Conservation (phyloP, 2,329 filamentous ascomycete species). For the Juglanconis sp. region DNA sequence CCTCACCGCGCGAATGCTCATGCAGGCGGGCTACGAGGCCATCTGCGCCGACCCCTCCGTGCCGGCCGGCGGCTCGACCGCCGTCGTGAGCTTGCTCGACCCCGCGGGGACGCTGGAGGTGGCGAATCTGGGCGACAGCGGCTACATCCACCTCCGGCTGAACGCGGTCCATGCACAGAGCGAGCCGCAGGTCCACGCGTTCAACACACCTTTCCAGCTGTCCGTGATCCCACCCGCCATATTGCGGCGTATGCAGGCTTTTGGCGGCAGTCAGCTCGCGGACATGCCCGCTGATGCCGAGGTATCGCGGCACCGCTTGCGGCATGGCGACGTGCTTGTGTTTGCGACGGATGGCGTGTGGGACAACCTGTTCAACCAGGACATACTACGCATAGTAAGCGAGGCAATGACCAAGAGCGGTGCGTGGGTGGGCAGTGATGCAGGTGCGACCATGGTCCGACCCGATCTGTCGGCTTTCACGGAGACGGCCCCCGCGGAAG, state of each 20-base stretch:
- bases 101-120: constrained; percentile 75
- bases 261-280: constrained; percentile 76
- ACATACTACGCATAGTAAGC: constrained; percentile 78
- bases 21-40: constrained; percentile 81
- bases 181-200: constrained; percentile 86
- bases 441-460: constrained; percentile 58
- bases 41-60: constrained; percentile 73
- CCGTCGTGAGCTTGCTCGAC: constrained; percentile 77
- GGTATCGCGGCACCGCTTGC: constrained; percentile 70
- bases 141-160: constrained; percentile 80
- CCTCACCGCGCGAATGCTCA: constrained; percentile 64
- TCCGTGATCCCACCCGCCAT: constrained; percentile 81
- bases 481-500: constrained; percentile 29
- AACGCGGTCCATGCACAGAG: constrained; percentile 84
- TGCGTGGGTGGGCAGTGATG: constrained; percentile 67
- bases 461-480: constrained; percentile 56
- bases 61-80: constrained; percentile 83
- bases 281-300: constrained; percentile 84
- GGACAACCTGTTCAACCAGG: constrained; percentile 91
- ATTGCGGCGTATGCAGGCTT: constrained; percentile 74
- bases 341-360: constrained; percentile 94
- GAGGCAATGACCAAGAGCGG: constrained; percentile 69
- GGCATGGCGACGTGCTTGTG: constrained; percentile 89
- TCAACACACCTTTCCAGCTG: constrained; percentile 96
- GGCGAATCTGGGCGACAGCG: constrained; percentile 93